Base-by-base conservation (phyloP, 2,329 filamentous ascomycete species). In the Microsporum canis region DNA sequence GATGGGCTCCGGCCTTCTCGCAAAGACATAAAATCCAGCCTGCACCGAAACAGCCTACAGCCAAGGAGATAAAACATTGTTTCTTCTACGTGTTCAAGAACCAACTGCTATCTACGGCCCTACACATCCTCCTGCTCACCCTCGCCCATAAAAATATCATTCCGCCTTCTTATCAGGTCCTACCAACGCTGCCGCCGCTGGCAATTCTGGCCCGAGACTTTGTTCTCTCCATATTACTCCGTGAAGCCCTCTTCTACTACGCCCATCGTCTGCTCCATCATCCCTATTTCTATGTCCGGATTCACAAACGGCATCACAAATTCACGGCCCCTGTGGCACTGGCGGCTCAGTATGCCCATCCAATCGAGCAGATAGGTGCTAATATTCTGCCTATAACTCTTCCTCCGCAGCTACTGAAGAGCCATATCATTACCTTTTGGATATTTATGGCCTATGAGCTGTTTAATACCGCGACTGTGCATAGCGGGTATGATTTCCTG, bases 401-500 rank as follows among this genome's bases (percentile, higher is more conserved):
- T 36, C 80, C 80, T 6, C 77, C 79, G 2, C 63, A 78, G 63
- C 56, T 81, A 0, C 65, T 82, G 12, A 63, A 70, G 2, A 70
- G 76, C 1, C 81, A 84, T 63, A 70, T 83, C 3, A 45, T 84
- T n/a, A 81, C 80, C 0, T 74, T 80, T 66, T 82, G 79, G 78
- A 64, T 68, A 0, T 84, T 81, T 63, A 63, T 82, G 49, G 76
- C 72, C 0, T 74, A 72, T 12, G 77, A 79, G 69, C 71, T 84
- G 3, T 61, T 79, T 1, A 78, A 83, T 68, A 82, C 82, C 51
- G 72, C 75, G 2, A 79, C 77, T 0, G 81, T 83, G 60, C 81
- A 84, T 68, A 82, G 79, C 62, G 82, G 82, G 5, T 84, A 81
- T 67, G 80, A 83, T 58, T 83, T 83, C 64, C 75, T 82, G 14